A percentile compares a stretch with the other conserved stretches of the same genome.
phyloP scores from a whole-genome alignment of 495 filamentous ascomycete species.

The Extremus antarcticus region DNA sequence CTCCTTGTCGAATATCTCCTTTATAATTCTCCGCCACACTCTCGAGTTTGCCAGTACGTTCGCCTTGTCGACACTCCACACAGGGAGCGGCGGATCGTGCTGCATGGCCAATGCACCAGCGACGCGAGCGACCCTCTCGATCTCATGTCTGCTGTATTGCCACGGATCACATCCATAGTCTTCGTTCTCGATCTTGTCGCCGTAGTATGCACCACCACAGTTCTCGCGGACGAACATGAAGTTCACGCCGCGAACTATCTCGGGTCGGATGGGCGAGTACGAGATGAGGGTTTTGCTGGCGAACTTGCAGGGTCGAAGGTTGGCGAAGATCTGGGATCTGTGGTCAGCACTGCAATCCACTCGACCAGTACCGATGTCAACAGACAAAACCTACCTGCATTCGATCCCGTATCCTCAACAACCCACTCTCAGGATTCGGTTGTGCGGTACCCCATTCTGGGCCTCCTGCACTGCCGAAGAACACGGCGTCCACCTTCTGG shows the following conservation, averaged over 20 bases:
- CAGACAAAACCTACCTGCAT: constrained; percentile 27
- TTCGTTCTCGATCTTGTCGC: constrained; percentile 37
- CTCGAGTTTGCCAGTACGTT: constrained; percentile 43
- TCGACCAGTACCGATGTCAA: not conserved
- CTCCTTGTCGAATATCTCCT: constrained; percentile 37
- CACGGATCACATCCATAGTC: constrained; percentile 35
- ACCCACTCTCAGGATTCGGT: constrained; percentile 37
- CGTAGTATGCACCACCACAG: constrained; percentile 45
- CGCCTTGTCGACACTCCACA: constrained; percentile 37
- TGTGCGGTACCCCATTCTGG: constrained; percentile 40
- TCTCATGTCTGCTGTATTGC: constrained; percentile 37
- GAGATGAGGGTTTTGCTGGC: constrained; percentile 32
- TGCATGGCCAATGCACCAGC: constrained; percentile 38
- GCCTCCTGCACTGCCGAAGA: constrained; percentile 40
- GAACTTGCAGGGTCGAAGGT: constrained; percentile 39
- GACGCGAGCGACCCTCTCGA: constrained; percentile 40
- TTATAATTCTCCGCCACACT: constrained; percentile 38
- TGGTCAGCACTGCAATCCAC: not conserved
- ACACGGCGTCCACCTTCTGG: constrained; percentile 33
- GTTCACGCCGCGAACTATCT: constrained; percentile 38
- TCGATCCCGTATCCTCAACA: constrained; percentile 36
- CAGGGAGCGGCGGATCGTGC: constrained; percentile 36
- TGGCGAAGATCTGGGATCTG: constrained; percentile 37
- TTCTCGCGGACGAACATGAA: constrained; percentile 43
- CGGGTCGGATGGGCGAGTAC: constrained; percentile 37